Conservation (phyloP, 768 basidiomycete species). For the Hydnomerulius pinastri region DNA sequence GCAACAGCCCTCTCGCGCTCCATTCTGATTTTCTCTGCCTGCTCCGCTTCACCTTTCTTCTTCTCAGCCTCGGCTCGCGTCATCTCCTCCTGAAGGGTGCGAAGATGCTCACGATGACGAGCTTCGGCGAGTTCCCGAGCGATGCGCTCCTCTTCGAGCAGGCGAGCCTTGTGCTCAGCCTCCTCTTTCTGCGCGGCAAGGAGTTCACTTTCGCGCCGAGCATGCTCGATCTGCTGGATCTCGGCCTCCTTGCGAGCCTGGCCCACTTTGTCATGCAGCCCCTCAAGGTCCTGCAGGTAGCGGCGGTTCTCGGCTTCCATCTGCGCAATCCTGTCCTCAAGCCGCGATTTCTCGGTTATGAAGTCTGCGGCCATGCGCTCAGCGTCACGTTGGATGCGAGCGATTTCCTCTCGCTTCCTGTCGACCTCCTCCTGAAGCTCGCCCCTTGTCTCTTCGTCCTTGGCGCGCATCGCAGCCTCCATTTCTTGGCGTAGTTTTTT, state of each 20-base stretch:
- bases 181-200: conserved; percentile 25
- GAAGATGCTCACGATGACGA: conserved; percentile 32
- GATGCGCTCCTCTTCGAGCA: conserved; percentile 34
- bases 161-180: conserved; percentile 29
- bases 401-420: conserved; percentile 46
- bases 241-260: conserved; percentile 30
- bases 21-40: conserved; percentile 24
- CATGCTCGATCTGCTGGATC: conserved; percentile 28
- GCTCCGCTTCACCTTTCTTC: conserved; percentile 21
- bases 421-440: conserved; percentile 48
- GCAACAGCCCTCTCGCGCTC: conserved; percentile 34
- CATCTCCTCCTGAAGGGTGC: conserved; percentile 28
- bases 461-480: conserved; percentile 42
- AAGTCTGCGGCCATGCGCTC: conserved; percentile 43
- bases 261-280: conserved; percentile 30
- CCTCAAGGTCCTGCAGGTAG: conserved; percentile 17
- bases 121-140: conserved; percentile 28
- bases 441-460: conserved; percentile 47
- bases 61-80: conserved; percentile 23
- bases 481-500: conserved; percentile 47
- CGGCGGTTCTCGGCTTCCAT: conserved; percentile 29
- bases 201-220: conserved; percentile 29
- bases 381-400: conserved; percentile 41
- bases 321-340: conserved; percentile 26
- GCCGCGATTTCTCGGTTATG: conserved; percentile 36